Evolutionary conservation across 2,329 filamentous ascomycete genomes (phyloP), one percentile per base, ranked within the genome.

Genomic region (Aspergillus intermedius): DNA sequence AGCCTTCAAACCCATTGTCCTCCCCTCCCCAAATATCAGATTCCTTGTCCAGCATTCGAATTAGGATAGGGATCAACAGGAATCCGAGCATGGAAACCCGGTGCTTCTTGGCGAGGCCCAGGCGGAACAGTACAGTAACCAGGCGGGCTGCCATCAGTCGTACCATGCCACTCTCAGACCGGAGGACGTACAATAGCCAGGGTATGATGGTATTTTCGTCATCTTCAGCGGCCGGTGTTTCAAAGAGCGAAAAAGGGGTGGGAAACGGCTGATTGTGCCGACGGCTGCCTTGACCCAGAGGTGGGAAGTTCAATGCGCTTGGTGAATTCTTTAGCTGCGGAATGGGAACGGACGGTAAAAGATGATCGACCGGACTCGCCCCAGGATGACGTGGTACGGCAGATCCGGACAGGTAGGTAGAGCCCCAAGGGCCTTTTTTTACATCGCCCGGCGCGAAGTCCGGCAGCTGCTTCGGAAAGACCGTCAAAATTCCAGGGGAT

Each of bases 141-240:
- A 91, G 74, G 25, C 81, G 81, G 7, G 83, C 80, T 28, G 87
- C 86, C 74, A 84, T 82, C 44, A 90, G 69, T 17, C 84, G 77
- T 48, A 82, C 78, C 53, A 80, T 72, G 23, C 80, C 80, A 42
- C 69, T 66, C 21, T 78, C 75, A 12, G 78, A 75, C 54, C 86
- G 77, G 42, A 82, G 75, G 41, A 86, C 65, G 44, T 79, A 74
- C 41, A 91, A 78, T 15, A 93, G 76, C 83, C 86, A 91, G 1
- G 86, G 81, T 35, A 91, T 76, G 17, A 91, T 69, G 2, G 84
- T 80, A 50, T 80, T 87, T 64, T 91, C 88, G 2, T 80, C 71
- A 8, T 86, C 81, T 44, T 85, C 81, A 0, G 64, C 53, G 5
- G 74, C 67, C 3, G 64, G 58, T 4, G 75, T 70, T n/a, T 69